phyloP scores from a whole-genome alignment of 1,284 basidiomycete species.

The Baeospora myosura region DNA sequence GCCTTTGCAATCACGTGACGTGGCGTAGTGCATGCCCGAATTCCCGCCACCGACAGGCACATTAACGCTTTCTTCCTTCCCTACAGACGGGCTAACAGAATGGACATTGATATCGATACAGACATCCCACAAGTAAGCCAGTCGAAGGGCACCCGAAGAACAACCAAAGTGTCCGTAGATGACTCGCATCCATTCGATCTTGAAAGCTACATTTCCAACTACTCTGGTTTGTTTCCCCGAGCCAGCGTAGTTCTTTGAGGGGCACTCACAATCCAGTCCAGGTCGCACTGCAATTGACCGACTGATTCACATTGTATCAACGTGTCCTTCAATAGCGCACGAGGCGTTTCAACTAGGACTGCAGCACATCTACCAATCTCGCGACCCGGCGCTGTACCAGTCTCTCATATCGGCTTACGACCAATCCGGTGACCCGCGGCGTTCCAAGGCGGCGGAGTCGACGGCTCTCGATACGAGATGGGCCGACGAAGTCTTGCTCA shows the following conservation, averaged over 20 bases:
- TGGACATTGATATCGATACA: conserved; percentile 4
- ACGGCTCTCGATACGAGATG: conserved; percentile 51
- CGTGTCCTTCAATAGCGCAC: conserved; percentile 59
- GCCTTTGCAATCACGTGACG: conserved; percentile 1
- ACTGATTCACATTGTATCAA: conserved; percentile 55
- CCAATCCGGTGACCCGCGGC: conserved; percentile 35
- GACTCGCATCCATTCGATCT: conserved; percentile 14
- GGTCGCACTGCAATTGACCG: conserved; percentile 66
- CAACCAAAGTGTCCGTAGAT: conserved; percentile 9
- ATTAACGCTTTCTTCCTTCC: not conserved
- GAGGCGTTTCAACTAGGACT: conserved; percentile 63
- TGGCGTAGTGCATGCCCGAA: no score
- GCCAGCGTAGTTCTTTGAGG: not conserved
- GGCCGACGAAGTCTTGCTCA: conserved; percentile 54
- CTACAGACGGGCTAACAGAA: not conserved
- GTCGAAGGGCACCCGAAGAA: not conserved
- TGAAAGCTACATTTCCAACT: conserved; percentile 24
- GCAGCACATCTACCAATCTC: conserved; percentile 50
- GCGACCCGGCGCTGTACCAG: conserved; percentile 57
- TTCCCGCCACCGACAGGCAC: no score
- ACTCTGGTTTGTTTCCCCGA: conserved; percentile 19
- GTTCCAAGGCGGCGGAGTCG: conserved; percentile 39
- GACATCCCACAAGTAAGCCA: not conserved
- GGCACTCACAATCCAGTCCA: conserved; percentile 18
- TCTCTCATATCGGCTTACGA: conserved; percentile 53